Evolutionary conservation across 257 asterid genomes (phyloP).

Genomic region (Solanum infundibuliforme): DNA sequence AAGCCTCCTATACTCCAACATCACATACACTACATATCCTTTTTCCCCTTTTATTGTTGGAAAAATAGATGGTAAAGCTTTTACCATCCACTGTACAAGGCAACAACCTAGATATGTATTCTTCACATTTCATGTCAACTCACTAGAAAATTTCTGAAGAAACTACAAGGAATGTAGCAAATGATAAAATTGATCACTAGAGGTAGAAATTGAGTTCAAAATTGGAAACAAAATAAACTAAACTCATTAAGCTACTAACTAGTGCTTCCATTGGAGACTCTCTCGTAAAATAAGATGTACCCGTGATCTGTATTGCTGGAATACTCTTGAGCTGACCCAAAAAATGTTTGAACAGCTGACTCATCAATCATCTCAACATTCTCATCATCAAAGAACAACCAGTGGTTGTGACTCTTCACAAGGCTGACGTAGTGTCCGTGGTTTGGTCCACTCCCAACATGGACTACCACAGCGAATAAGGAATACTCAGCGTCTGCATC

Average conservation of each 20-base stretch:
- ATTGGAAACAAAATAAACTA: conserved; percentile 6
- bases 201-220: conserved; percentile 11
- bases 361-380: conserved; percentile 86
- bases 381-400: conserved; percentile 80
- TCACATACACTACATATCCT: not conserved
- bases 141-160: conserved; percentile 7
- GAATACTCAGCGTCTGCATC: conserved; percentile 78
- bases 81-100: conserved; percentile 29
- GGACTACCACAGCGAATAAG: conserved; percentile 70
- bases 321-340: conserved; percentile 81
- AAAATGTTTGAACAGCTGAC: conserved; percentile 77
- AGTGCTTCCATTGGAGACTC: conserved; percentile 28
- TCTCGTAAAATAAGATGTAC: conserved; percentile 70
- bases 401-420: conserved; percentile 82
- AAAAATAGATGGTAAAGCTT: conserved; percentile 18
- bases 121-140: conserved; percentile 15
- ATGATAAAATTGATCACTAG: conserved; percentile 3
- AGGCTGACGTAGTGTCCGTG: conserved; percentile 93
- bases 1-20: not conserved
- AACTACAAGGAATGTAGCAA: conserved; percentile 1
- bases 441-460: conserved; percentile 83
- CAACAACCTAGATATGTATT: conserved; percentile 17
- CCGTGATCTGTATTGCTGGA: conserved; percentile 81
- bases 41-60: conserved; percentile 17
- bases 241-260: conserved; percentile 14